These are phyloP conservation scores for Cyathus striatus DNA, from an alignment of 768 basidiomycete species.

Conservation along the genomic window DNA sequence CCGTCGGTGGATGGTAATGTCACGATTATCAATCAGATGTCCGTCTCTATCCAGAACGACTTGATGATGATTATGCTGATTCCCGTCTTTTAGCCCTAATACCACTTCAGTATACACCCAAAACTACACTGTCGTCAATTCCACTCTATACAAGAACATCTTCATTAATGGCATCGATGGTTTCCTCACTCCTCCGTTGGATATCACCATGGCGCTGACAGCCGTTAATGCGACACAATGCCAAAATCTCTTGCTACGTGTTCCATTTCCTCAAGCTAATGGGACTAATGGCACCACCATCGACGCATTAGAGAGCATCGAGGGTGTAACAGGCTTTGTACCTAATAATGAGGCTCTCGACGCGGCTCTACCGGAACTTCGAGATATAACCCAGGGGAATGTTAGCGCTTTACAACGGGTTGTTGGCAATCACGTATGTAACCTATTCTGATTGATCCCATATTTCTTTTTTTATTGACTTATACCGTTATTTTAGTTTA, in stretches of 20 bases:
- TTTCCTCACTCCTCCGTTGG: constrained; percentile 49
- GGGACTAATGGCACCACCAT: constrained; percentile 30
- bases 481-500: constrained; percentile 55
- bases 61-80: too few relatives aligned
- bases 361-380: constrained; percentile 24
- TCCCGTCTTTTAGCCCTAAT: too few relatives aligned
- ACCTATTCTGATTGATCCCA: neutral
- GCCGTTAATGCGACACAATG: constrained; percentile 37
- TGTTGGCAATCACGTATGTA: constrained; percentile 56
- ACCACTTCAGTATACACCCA: too few relatives aligned
- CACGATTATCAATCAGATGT: constrained; percentile 46
- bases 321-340: constrained; percentile 64
- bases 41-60: too few relatives aligned
- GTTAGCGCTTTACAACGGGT: constrained; percentile 36
- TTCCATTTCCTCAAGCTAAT: constrained; percentile 16
- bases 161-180: constrained; percentile 43
- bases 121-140: constrained; percentile 26
- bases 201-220: constrained; percentile 34
- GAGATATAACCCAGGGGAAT: constrained; percentile 33
- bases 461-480: neutral
- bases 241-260: constrained; percentile 18
- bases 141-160: constrained; percentile 33
- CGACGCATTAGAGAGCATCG: constrained; percentile 28
- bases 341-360: constrained; percentile 50
- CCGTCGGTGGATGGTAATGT: constrained; percentile 17